Conservation (phyloP, 306 rosid genomes). For the Lagenaria siceraria region DNA sequence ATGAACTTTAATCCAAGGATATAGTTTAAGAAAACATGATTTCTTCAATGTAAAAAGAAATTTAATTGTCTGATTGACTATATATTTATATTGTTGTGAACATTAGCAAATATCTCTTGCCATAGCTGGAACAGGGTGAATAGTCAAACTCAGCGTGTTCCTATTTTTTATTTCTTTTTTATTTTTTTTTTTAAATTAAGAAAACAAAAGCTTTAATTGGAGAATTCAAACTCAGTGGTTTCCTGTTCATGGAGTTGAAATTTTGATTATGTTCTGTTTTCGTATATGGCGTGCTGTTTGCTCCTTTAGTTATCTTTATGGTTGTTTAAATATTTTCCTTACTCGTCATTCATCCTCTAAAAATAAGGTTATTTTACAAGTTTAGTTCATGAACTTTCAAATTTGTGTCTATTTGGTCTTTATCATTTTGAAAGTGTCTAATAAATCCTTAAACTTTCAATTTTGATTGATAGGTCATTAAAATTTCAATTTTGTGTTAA, state of each 20-base stretch:
- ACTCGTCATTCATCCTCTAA: neutral
- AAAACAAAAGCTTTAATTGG: neutral
- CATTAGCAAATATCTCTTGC: neutral
- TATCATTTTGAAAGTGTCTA: too few species aligned
- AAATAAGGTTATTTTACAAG: neutral
- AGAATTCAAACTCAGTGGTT: neutral
- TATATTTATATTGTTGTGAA: too few species aligned
- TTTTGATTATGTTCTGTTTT: neutral
- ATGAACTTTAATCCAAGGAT: neutral
- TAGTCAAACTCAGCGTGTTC: too few species aligned
- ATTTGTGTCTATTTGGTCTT: too few species aligned
- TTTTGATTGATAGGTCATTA: neutral
- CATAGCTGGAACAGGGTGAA: neutral
- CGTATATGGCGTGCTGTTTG: neutral
- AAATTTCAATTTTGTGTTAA: too few species aligned
- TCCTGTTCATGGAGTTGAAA: neutral
- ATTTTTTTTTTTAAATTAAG: too few species aligned
- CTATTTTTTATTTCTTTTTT: too few species aligned
- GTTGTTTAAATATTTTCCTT: neutral
- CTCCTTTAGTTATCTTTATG: neutral
- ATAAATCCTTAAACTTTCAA: too few species aligned
- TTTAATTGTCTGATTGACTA: neutral
- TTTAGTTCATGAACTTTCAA: too few species aligned
- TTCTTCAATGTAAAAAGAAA: neutral
- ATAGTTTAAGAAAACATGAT: neutral